These are phyloP conservation scores for Asterochloris sp. DNA, from an alignment of 139 green algal genomes.

Conservation along the genomic window DNA sequence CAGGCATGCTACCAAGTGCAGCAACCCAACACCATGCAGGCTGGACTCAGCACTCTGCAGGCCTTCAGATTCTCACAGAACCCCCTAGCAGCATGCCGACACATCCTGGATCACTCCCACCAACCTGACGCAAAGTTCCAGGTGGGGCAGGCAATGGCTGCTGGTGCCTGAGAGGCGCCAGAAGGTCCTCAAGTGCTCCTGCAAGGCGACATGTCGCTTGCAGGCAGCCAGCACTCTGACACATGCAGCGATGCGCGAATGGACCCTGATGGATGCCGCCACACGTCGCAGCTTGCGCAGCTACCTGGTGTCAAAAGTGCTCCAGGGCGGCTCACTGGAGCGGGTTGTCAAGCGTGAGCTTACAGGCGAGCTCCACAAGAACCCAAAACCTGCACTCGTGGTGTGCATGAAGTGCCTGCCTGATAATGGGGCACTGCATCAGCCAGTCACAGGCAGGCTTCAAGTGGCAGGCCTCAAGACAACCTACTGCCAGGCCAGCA, in stretches of 20 bases:
- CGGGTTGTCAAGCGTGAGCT: background rate
- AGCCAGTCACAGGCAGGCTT: background rate
- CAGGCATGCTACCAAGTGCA: conserved; percentile 9
- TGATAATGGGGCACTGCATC: background rate
- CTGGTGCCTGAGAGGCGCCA: background rate
- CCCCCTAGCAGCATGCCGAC: conserved; percentile 44
- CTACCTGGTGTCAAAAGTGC: conserved; percentile 52
- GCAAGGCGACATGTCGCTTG: conserved; percentile 9
- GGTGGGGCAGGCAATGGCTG: background rate
- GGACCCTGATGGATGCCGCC: conserved; percentile 27
- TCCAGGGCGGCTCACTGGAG: conserved; percentile 18
- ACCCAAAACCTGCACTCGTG: background rate
- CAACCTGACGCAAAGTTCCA: conserved; percentile 37
- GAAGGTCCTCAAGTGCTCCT: background rate
- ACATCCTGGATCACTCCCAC: conserved; percentile 49
- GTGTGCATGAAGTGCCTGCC: background rate
- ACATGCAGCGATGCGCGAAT: conserved; percentile 56
- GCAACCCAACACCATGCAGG: conserved; percentile 14
- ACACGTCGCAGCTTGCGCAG: conserved; percentile 24
- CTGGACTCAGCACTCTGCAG: conserved; percentile 50
- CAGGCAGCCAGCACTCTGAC: conserved; percentile 62
- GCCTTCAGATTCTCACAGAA: conserved; percentile 44
- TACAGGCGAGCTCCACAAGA: background rate
- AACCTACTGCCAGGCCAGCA: background rate
- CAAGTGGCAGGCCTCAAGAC: background rate